Base-by-base conservation (phyloP, 2,329 filamentous ascomycete genomes). In the Neonectria coccinea region DNA sequence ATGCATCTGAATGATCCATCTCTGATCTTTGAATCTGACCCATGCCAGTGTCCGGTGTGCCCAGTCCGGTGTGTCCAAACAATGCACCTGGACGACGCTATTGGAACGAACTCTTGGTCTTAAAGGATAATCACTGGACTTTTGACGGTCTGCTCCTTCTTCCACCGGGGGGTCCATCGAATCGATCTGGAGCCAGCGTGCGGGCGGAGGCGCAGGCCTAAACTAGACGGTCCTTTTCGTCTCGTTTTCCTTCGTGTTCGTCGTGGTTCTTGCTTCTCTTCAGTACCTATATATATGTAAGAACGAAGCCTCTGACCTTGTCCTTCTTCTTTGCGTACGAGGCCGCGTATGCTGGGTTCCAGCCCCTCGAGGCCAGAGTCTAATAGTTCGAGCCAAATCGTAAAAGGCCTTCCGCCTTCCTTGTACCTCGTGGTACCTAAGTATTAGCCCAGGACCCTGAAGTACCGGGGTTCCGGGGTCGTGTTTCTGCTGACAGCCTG, bases 391-490 rank as follows among this genome's bases (percentile, higher is more conserved):
- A 25, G 25, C 5, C 5, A 25, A 6, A 25, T 25, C 5, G 25
- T 25, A 25, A 25, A 25, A 25, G 1, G 25, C 36, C 14, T 39
- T 39, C 36, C 36, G 42, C 25, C 29, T 48, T 25, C 25, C 25
- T 25, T 48, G 60, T 62, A 57, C 60, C 51, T 44, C 54, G 20
- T 16, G 54, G 60, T 62, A 62, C 31, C 16, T 48, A 4, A 22
- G 22, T 22, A 8, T 6, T 16, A 8, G n/a, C n/a, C 4, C n/a
- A 58, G 18, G 60, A 54, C 60, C 60, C 60, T 58, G 60, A 58
- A 44, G 50, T 31, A 48, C 59, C 11, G 54, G 33, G 44, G 36
- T 9, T 27, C 36, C 22, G 14, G 52, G 22, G 52, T 12, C 25
- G 47, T 31, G 45, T 27, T 48, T 48, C 36, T 48, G 45, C 45